Evolutionary conservation across 2,329 filamentous ascomycete genomes (phyloP), one percentile per base, ranked within the genome.

Genomic region (Aspergillus felis): DNA sequence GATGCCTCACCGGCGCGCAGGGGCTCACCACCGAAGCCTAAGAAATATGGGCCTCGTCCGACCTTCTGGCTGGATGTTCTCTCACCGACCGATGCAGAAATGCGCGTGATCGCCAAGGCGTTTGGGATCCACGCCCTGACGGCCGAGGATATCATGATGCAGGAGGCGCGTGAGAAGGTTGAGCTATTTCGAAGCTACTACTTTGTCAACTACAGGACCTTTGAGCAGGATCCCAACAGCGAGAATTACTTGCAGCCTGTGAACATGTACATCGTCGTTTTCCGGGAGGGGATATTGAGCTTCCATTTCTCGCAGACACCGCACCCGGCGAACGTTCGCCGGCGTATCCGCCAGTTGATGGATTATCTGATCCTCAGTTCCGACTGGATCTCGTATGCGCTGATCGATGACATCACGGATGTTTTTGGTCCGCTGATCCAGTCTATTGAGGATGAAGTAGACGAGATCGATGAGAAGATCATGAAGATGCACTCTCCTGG

Each of bases 291-390:
- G 25, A 89, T 99, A 8, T 84, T 99, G 61, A 96, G 89, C 68
- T 99, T 99, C 78, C 94, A 99, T 74, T 97, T 96, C 76, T 92
- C 89, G n/a, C 87, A 93, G 76, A 96, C 91, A 6, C 94, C 94
- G 9, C 94, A 99, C 74, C 90, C 93, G 2, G 93, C 94, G 69
- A 99, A 99, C 66, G 94, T 99, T 25, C 90, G 94, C 24, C 86
- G 94, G 49, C 87, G 94, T 35, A 93, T 99, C 68, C 89, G 94
- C 10, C 94, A 99, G 73, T 78, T 99, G 50, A 90, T 90, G 63
- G 94, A 99, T 74, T 99, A 96, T 73, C 83, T 97, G 66, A 90
- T 96, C 47, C 81, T 97, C 12, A 93, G 90, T 50, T 91, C 93
- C 0, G 94, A 99, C 73, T 99, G 94, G 94, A 97, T 99, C 65